Conservation (phyloP, 768 basidiomycete genomes). For the Lactarius pseudohatsudake region DNA sequence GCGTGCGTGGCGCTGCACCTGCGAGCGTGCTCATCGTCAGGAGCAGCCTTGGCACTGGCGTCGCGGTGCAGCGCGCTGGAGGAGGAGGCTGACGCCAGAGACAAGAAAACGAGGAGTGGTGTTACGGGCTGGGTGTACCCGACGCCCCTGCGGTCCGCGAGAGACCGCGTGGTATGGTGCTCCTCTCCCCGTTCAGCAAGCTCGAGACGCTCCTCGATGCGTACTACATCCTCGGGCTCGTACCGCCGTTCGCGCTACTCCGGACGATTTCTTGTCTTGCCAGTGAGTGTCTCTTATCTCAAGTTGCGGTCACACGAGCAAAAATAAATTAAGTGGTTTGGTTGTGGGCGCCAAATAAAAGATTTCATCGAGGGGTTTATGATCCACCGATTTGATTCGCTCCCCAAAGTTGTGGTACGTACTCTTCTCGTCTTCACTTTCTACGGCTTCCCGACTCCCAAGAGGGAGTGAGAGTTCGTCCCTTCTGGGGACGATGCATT, state of each 20-base stretch:
- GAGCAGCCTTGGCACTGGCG: slow-evolving; percentile 87
- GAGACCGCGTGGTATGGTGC: slow-evolving; percentile 42
- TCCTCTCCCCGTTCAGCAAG: slow-evolving; percentile 44
- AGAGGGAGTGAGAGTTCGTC: not conserved
- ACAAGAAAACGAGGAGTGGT: not conserved
- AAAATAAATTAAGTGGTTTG: not conserved
- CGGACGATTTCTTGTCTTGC: slow-evolving; percentile 58
- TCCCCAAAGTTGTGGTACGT: slow-evolving; percentile 59
- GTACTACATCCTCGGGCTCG: slow-evolving; percentile 60
- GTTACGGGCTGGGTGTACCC: not conserved
- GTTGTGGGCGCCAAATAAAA: slow-evolving; percentile 31
- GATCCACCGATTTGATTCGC: slow-evolving; percentile 61
- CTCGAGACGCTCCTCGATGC: slow-evolving; percentile 56
- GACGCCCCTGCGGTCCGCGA: slow-evolving; percentile 30
- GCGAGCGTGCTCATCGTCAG: slow-evolving; percentile 73
- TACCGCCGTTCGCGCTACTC: slow-evolving; percentile 74
- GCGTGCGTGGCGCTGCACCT: slow-evolving; percentile 53
- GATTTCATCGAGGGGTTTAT: slow-evolving; percentile 57
- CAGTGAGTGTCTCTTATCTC: slow-evolving; percentile 45
- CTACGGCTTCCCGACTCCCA: not conserved
- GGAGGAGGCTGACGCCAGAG: slow-evolving; percentile 24
- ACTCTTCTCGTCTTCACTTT: not conserved
- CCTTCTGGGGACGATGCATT: not conserved
- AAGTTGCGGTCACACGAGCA: slow-evolving; percentile 3
- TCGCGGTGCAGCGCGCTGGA: slow-evolving; percentile 46